These are phyloP conservation scores for Cladophialophora yegresii DNA, from an alignment of 2,329 filamentous ascomycete species.

Conservation along the genomic window DNA sequence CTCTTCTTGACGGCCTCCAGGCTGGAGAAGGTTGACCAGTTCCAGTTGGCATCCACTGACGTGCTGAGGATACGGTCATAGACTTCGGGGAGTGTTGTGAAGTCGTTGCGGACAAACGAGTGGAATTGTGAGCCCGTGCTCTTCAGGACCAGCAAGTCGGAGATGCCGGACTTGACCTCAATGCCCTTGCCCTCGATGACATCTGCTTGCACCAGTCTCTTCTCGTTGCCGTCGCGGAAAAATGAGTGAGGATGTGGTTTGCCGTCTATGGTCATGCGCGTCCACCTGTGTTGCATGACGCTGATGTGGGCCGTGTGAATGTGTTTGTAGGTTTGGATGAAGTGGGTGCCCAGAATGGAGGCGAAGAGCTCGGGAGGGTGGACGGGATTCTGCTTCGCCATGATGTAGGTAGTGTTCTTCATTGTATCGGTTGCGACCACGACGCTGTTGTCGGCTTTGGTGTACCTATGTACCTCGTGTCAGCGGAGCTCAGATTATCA, in stretches of 20 bases:
- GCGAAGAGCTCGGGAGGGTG: constrained; percentile 92
- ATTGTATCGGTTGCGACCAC: constrained; percentile 96
- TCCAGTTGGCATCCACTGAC: constrained; percentile 83
- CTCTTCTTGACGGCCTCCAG: constrained; percentile 68
- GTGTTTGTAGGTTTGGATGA: constrained; percentile 82
- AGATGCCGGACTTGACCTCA: constrained; percentile 73
- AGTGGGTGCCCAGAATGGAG: constrained; percentile 80
- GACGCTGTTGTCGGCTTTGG: constrained; percentile 87
- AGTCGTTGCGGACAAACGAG: constrained; percentile 90
- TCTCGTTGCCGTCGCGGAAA: constrained; percentile 84
- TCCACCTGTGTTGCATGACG: constrained; percentile 86
- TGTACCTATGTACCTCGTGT: constrained; percentile 70
- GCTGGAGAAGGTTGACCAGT: constrained; percentile 71
- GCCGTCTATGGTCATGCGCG: constrained; percentile 81
- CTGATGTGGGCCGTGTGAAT: constrained; percentile 82
- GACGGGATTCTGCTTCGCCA: constrained; percentile 89
- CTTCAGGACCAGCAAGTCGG: constrained; percentile 85
- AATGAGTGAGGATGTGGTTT: constrained; percentile 95
- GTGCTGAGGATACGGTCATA: constrained; percentile 96
- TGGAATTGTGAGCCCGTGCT: constrained; percentile 96
- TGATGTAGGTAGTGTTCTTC: constrained; percentile 96
- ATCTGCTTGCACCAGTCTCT: constrained; percentile 74
- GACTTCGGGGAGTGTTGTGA: constrained; percentile 83
- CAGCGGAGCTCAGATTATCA: not conserved
- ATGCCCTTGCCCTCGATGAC: constrained; percentile 70